phyloP scores from a whole-genome alignment of 495 filamentous ascomycete species.

The Aspergillus campestris region DNA sequence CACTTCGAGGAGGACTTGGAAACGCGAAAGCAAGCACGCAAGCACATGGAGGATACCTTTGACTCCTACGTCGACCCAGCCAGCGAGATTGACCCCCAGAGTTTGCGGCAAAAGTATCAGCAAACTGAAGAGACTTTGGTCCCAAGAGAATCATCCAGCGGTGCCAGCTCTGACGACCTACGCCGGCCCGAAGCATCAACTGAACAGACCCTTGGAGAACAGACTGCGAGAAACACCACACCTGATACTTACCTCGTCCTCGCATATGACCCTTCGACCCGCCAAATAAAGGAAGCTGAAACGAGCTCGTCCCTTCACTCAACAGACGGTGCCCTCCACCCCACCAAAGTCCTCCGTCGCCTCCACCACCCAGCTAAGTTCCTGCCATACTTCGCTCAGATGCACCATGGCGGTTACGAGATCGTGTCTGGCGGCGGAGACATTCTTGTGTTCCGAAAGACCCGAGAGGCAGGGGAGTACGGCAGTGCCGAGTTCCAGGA shows the following conservation, averaged over 20 bases:
- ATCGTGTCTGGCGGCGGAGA: slow-evolving; percentile 63
- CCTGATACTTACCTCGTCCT: slow-evolving; percentile 60
- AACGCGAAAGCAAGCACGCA: slow-evolving; percentile 15
- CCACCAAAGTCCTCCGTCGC: slow-evolving; percentile 56
- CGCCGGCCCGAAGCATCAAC: too few species aligned
- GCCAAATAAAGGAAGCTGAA: slow-evolving; percentile 51
- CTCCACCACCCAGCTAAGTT: slow-evolving; percentile 65
- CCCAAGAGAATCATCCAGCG: background rate
- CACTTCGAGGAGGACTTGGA: slow-evolving; percentile 17
- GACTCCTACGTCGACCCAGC: slow-evolving; percentile 11
- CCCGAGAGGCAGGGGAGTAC: slow-evolving; percentile 16
- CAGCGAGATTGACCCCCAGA: slow-evolving; percentile 9
- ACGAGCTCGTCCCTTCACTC: slow-evolving; percentile 47
- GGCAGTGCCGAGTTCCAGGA: background rate
- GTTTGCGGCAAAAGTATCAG: background rate
- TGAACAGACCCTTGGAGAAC: too few species aligned
- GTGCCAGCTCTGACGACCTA: too few species aligned
- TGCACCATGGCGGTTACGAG: slow-evolving; percentile 62
- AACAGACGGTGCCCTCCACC: slow-evolving; percentile 35
- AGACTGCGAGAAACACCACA: background rate
- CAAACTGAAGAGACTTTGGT: background rate
- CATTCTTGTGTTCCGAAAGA: slow-evolving; percentile 64
- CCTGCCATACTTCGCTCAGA: slow-evolving; percentile 54
- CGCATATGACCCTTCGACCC: slow-evolving; percentile 59
- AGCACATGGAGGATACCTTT: slow-evolving; percentile 25